Evolutionary conservation across 148 eudicot genomes (phyloP).

Genomic region (Cornus suecica): DNA sequence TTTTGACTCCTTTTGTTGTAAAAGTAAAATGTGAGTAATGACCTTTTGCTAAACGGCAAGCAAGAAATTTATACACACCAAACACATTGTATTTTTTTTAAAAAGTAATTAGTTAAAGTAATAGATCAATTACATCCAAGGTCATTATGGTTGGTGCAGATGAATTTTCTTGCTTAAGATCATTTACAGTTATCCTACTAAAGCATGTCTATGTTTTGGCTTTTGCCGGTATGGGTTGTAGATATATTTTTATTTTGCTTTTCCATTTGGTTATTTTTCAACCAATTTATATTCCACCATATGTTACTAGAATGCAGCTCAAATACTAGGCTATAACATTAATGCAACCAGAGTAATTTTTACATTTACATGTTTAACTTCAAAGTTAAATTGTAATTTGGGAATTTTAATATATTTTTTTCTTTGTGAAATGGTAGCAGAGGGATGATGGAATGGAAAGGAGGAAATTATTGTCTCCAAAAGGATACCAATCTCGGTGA

Average conservation of each 20-base stretch:
- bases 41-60: too few species aligned
- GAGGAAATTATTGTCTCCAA: constrained; percentile 32
- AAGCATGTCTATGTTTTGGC: background rate
- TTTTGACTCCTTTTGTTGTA: background rate
- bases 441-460: constrained; percentile 59
- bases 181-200: background rate
- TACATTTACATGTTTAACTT: background rate
- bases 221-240: background rate
- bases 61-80: too few species aligned
- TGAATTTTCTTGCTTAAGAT: too few species aligned
- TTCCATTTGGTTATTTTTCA: background rate
- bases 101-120: too few species aligned
- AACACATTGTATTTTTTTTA: too few species aligned
- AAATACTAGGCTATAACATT: background rate
- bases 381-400: background rate
- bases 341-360: background rate
- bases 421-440: constrained; percentile 18
- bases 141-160: too few species aligned
- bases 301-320: background rate
- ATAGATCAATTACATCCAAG: too few species aligned
- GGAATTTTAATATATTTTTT: background rate
- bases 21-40: too few species aligned
- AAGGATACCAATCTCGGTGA: constrained; percentile 51
- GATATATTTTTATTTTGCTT: background rate
- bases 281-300: background rate